A percentile compares a stretch with the other conserved stretches of the same genome.
Evolutionary conservation across 306 rosid genomes (phyloP).

Genomic region (Quercus glauca): DNA sequence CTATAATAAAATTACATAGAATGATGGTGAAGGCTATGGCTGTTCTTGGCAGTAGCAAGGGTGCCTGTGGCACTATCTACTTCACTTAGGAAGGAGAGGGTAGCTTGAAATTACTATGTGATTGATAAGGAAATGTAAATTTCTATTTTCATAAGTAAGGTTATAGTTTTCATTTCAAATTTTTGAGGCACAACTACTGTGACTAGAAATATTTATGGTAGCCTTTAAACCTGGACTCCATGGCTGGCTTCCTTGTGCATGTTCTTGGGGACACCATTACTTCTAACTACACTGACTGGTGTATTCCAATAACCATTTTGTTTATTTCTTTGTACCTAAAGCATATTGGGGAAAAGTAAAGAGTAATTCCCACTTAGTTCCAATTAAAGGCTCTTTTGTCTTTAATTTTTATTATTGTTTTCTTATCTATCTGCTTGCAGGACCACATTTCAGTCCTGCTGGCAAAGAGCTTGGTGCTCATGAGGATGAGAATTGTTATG

Average conservation of each 20-base stretch:
- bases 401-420: neutral
- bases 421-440: slow-evolving; percentile 30
- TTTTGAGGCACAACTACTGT: slow-evolving; percentile 70
- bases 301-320: slow-evolving; percentile 1
- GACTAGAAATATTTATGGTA: slow-evolving; percentile 63
- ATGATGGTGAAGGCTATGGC: neutral
- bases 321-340: neutral
- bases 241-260: no score
- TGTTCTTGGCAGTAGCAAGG: neutral
- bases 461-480: slow-evolving; percentile 86
- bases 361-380: no score
- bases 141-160: neutral
- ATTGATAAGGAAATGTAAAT: neutral
- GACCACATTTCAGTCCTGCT: slow-evolving; percentile 82
- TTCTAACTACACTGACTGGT: slow-evolving; percentile 95
- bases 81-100: slow-evolving; percentile 39
- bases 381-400: neutral
- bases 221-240: slow-evolving; percentile 71
- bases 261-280: slow-evolving; percentile 29
- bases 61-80: neutral
- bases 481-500: slow-evolving; percentile 72
- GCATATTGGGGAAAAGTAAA: neutral
- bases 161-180: slow-evolving; percentile 1
- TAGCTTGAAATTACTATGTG: slow-evolving; percentile 10
- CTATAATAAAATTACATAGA: neutral